Conservation (phyloP, 306 rosid species). For the Crotalaria pallida region DNA sequence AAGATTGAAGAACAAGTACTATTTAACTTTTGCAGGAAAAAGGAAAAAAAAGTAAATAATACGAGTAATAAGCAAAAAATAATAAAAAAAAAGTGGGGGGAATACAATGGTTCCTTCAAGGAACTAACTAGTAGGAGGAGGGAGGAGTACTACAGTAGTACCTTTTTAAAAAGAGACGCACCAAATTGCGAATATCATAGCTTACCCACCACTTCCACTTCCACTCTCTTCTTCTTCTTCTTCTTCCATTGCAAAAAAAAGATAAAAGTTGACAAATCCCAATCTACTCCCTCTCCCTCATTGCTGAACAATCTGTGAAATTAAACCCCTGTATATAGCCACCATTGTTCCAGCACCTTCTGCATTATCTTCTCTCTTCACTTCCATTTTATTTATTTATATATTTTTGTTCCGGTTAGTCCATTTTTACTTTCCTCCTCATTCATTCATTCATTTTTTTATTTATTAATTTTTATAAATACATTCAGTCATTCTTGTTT, state of each 20-base stretch:
- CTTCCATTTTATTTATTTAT: constrained; percentile 26
- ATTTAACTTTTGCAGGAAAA: not conserved
- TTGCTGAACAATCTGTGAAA: constrained; percentile 21
- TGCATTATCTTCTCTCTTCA: not conserved
- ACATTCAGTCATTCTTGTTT: not conserved
- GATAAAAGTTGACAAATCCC: not conserved
- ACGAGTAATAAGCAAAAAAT: no score
- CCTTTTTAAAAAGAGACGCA: constrained; percentile 42
- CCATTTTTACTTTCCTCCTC: constrained; percentile 14
- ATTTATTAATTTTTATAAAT: not conserved
- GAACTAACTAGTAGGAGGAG: no score
- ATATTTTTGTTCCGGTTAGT: constrained; percentile 34
- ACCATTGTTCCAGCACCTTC: constrained; percentile 12
- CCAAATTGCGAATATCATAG: constrained; percentile 44
- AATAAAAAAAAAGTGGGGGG: not conserved
- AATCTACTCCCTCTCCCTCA: constrained; percentile 43
- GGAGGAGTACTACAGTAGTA: no score
- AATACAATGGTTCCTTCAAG: constrained; percentile 27
- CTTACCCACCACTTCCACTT: constrained; percentile 36
- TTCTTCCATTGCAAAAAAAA: not conserved
- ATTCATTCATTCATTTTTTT: not conserved
- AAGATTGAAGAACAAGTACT: not conserved
- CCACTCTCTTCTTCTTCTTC: not conserved
- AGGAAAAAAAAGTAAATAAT: not conserved
- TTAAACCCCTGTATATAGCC: not conserved